phyloP scores from a whole-genome alignment of 768 basidiomycete species.

The Boletales sp. region DNA sequence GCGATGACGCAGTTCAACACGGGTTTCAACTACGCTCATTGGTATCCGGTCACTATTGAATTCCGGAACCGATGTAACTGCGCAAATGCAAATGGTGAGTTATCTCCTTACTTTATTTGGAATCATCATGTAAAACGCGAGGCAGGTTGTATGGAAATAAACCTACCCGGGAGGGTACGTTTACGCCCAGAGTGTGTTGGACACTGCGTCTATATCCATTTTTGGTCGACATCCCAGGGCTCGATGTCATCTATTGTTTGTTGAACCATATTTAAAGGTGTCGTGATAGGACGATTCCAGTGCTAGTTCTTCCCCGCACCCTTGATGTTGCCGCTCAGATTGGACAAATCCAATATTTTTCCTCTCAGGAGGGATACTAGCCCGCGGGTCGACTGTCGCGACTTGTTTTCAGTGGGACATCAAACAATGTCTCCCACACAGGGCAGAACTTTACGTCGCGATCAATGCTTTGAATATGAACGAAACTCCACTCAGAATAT shows the following conservation, averaged over 20 bases:
- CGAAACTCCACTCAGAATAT: constrained; percentile 12
- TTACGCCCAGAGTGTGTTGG: constrained; percentile 4
- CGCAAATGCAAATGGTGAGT: neutral
- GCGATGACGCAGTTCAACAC: too few species aligned
- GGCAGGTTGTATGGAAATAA: neutral
- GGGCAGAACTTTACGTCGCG: neutral
- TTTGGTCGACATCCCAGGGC: neutral
- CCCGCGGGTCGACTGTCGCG: constrained; percentile 20
- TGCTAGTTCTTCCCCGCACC: constrained; percentile 3
- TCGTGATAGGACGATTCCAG: neutral
- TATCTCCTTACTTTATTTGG: constrained; percentile 1
- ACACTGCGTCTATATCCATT: neutral
- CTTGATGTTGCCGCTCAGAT: constrained; percentile 13
- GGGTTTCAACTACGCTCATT: too few species aligned
- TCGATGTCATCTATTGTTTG: neutral
- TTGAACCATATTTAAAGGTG: constrained; percentile 5
- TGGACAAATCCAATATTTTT: constrained; percentile 11
- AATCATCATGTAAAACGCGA: constrained; percentile 12
- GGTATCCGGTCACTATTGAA: too few species aligned
- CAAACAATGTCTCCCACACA: neutral
- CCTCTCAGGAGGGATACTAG: constrained; percentile 14
- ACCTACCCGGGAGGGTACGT: neutral
- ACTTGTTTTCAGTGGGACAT: constrained; percentile 11
- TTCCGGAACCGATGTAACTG: too few species aligned
- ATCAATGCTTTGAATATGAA: constrained; percentile 1